Evolutionary conservation across 2,329 filamentous ascomycete species (phyloP), one percentile per base, ranked within the genome.

Genomic region (Phialocephala subalpina): DNA sequence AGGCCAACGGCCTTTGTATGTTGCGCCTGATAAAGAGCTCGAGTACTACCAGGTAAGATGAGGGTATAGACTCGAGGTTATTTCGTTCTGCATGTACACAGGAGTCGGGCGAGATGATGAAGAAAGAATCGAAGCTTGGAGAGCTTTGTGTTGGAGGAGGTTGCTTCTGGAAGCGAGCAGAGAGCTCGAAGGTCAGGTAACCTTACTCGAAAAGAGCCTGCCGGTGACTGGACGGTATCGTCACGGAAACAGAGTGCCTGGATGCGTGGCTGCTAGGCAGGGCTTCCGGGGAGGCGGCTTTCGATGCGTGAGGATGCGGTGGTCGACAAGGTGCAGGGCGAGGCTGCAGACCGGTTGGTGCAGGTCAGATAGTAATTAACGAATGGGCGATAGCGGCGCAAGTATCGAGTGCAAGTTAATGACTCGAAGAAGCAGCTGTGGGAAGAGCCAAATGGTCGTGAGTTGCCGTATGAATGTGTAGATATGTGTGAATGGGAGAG

Each of bases 11-110:
- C 66, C 60, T 57, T 62, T 60, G 38, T 33, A 27, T n/a, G 63
- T 58, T 65, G 40, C 29, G 59, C 57, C 49, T 33, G 38, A 25
- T 33, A 25, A 33, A 55, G 55, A 63, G 64, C 65, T 65, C 67
- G 64, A 69, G 58, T 22, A 56, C 72, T 76, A 79, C 76, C 77
- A 74, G 68, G 66, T 73, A 64, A 77, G 68, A 67, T 78, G 77
- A 62, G 76, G 75, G 63, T 76, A 76, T 35, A 77, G 71, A 60
- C 57, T 76, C 55, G 74, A 67, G 55, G 75, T 76, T 58, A 77
- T 70, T 65, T 73, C 66, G 74, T 78, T 77, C 72, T 73, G 76
- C 77, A 79, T 80, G 74, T 74, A 75, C 71, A 75, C 73, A 67
- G 40, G 33, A 45, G 56, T 64, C 20, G 56, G 14, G 18, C 18